Evolutionary conservation across 75 land plant genomes (phyloP), one percentile per base, ranked within the genome.

Genomic region (Sequoia sempervirens): DNA sequence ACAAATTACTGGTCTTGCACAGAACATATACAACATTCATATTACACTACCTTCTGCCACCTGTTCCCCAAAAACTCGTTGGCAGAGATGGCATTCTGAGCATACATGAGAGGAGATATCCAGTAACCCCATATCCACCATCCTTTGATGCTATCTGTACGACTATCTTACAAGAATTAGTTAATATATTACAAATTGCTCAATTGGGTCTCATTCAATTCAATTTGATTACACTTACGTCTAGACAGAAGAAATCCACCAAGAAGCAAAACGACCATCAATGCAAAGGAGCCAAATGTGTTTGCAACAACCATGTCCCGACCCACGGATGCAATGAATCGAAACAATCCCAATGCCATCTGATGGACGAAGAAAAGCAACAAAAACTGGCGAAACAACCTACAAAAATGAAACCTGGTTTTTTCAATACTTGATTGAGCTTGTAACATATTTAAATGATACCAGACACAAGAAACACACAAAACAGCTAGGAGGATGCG

Each of bases 111-210:
- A 37, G 97, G 97, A 37, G 96, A 95, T 74, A 91, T 32, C 95
- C 96, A 95, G 69, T 85, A 95, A 50, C 97, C 97, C 97, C 97
- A 95, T 36, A 92, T 89, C 97, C 97, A 95, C 97, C 97, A 95
- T 10, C 69, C 79, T 12, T 89, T 94, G 17, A 95, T 90, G 84
- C 87, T 87, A 80, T 95, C 95, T 94, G 93, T 82, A 34, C 68
- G 14, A 74, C 46, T 58, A 4, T 26, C 26, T 38, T 18, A 50
- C 15, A 30, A 52, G 18, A 34, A 43, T 26, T 47, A 83, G 40
- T 79, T 17, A 82, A 45, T 84, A 43, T 34, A 82, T 30, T 23
- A 37, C 11, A n/a, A 20, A 43, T 9, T 3, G 11, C 40, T 40
- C 17, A 81, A 23, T 9, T 53, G 37, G 84, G 12, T 41, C 0